These are phyloP conservation scores for Graphilbum sp. DNA, from an alignment of 2,329 filamentous ascomycete species.

Conservation along the genomic window DNA sequence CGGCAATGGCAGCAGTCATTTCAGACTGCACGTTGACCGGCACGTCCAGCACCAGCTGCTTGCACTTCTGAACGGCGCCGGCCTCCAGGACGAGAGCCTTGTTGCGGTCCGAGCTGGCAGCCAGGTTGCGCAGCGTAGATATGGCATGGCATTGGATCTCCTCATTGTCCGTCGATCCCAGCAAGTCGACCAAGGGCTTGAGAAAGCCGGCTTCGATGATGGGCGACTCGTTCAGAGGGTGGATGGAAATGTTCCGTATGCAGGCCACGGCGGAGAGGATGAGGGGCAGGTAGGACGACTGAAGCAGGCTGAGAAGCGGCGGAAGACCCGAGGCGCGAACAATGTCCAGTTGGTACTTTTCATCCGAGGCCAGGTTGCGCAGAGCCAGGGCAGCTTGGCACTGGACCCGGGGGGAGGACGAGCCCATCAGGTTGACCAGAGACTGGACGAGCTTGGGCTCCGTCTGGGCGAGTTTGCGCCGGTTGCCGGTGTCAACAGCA, in stretches of 20 bases:
- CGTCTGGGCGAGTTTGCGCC: constrained; percentile 77
- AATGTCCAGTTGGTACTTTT: constrained; percentile 97
- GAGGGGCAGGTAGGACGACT: constrained; percentile 88
- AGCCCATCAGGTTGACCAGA: constrained; percentile 92
- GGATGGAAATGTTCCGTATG: constrained; percentile 97
- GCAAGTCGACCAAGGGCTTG: constrained; percentile 79
- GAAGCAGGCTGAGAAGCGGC: constrained; percentile 73
- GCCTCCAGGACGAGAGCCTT: constrained; percentile 95
- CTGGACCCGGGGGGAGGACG: constrained; percentile 91
- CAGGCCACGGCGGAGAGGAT: constrained; percentile 95
- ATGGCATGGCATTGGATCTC: constrained; percentile 99
- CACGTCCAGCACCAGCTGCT: constrained; percentile 85
- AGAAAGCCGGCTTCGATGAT: constrained; percentile 97
- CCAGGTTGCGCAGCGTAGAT: constrained; percentile 86
- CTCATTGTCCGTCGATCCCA: constrained; percentile 92
- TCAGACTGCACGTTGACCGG: constrained; percentile 92
- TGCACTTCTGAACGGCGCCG: constrained; percentile 95
- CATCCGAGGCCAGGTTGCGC: constrained; percentile 88
- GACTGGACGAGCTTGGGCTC: constrained; percentile 87
- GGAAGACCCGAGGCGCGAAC: constrained; percentile 75
- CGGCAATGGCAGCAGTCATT: constrained; percentile 98
- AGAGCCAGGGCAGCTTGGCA: constrained; percentile 91
- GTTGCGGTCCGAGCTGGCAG: constrained; percentile 92
- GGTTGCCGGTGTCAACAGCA: constrained; percentile 80
- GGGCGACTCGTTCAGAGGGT: constrained; percentile 91